These are phyloP conservation scores for Melampsora larici-populina DNA, from an alignment of 1,284 basidiomycete species.

Conservation along the genomic window DNA sequence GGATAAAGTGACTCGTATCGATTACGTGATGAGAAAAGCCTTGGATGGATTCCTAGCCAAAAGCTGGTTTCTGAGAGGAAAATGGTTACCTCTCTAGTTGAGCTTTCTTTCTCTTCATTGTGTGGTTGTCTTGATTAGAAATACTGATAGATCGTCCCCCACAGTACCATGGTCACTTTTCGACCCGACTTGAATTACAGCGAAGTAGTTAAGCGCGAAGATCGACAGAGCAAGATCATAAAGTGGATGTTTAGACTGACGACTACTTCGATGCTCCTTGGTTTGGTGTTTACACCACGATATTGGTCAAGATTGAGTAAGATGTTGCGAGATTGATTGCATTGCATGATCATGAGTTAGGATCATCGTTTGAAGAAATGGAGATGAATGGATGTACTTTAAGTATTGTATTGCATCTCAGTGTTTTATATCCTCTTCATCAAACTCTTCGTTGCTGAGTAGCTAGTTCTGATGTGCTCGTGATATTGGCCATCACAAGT, in stretches of 20 bases:
- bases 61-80: slow-evolving; percentile 32
- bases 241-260: slow-evolving; percentile 27
- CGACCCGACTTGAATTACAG: slow-evolving; percentile 38
- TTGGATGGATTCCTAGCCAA: slow-evolving; percentile 33
- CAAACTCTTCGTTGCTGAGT: too few relatives aligned
- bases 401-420: too few relatives aligned
- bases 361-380: too few relatives aligned
- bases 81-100: slow-evolving; percentile 41
- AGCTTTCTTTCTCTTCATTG: slow-evolving; percentile 54
- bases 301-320: background rate
- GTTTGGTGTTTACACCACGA: slow-evolving; percentile 3
- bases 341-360: background rate
- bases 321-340: background rate
- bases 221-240: slow-evolving; percentile 30
- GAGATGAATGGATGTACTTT: too few relatives aligned
- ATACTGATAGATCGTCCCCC: background rate
- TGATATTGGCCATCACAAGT: too few relatives aligned
- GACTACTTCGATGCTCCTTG: slow-evolving; percentile 16
- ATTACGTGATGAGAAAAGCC: slow-evolving; percentile 36
- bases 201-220: slow-evolving; percentile 30
- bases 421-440: too few relatives aligned
- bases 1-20: slow-evolving; percentile 16
- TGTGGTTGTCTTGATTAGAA: background rate
- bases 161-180: slow-evolving; percentile 42
- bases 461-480: too few relatives aligned